Evolutionary conservation across 441 rosid species (phyloP).

Genomic region (Pelargonium citronellum): DNA sequence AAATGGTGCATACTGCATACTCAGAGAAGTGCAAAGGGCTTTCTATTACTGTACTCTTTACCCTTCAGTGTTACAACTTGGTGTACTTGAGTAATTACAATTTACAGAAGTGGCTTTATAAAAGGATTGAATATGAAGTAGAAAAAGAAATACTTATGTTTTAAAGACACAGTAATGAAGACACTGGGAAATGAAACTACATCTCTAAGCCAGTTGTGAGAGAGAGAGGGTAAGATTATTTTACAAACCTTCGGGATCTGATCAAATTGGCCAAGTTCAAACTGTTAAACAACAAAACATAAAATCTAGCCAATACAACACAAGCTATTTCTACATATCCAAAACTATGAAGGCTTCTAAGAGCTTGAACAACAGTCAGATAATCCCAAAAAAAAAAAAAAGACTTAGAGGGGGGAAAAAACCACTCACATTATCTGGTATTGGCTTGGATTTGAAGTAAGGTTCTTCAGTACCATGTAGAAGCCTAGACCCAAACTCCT

Average conservation of each 20-base stretch:
- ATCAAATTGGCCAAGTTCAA: background rate
- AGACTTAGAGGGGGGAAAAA: background rate
- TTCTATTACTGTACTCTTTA: background rate
- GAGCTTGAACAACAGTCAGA: background rate
- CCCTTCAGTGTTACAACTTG: too few species aligned
- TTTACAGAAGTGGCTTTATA: too few species aligned
- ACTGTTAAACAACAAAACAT: background rate
- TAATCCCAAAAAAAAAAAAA: background rate
- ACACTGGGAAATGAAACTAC: background rate
- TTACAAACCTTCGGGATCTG: background rate
- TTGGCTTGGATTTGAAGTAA: constrained; percentile 72
- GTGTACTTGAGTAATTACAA: too few species aligned
- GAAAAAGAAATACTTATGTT: background rate
- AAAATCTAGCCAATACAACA: too few species aligned
- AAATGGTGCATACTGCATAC: background rate
- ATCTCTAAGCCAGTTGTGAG: background rate
- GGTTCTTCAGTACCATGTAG: constrained; percentile 43
- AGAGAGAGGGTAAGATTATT: constrained; percentile 1
- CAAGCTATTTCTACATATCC: too few species aligned
- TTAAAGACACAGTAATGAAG: background rate
- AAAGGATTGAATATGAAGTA: too few species aligned
- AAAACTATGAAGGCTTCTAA: background rate
- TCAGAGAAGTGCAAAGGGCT: background rate
- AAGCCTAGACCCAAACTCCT: constrained; percentile 71
- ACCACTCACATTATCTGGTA: constrained; percentile 67